These are phyloP conservation scores for Venturiaceae sp. DNA, from an alignment of 2,329 filamentous ascomycete species.

Conservation along the genomic window DNA sequence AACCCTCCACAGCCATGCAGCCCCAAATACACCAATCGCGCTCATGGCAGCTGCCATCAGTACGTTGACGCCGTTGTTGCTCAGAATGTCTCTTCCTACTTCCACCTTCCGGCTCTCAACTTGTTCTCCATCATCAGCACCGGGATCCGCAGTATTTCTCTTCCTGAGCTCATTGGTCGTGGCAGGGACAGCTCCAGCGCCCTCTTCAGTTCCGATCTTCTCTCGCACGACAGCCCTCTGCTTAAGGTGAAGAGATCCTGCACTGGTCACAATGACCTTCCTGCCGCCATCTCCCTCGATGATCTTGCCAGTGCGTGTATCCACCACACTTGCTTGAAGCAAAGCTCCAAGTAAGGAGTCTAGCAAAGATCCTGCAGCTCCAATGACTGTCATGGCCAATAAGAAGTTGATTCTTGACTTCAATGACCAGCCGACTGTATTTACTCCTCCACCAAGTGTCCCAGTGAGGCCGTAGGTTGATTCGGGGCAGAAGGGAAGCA, in stretches of 20 bases:
- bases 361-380: slow-evolving; percentile 68
- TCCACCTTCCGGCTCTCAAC: slow-evolving; percentile 45
- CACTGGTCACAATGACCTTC: slow-evolving; percentile 36
- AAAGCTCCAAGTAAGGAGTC: slow-evolving; percentile 82
- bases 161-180: slow-evolving; percentile 20
- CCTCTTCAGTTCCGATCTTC: slow-evolving; percentile 19
- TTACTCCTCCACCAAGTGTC: slow-evolving; percentile 14
- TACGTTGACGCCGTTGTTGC: slow-evolving; percentile 95
- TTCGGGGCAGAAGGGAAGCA: slow-evolving; percentile 58
- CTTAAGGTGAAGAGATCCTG: slow-evolving; percentile 19
- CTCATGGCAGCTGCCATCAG: slow-evolving; percentile 82
- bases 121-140: slow-evolving; percentile 23
- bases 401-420: slow-evolving; percentile 41
- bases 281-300: slow-evolving; percentile 75
- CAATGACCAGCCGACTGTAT: slow-evolving; percentile 40
- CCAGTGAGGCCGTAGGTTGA: slow-evolving; percentile 4
- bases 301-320: slow-evolving; percentile 74
- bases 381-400: slow-evolving; percentile 56
- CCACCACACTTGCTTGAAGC: slow-evolving; percentile 77
- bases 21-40: slow-evolving; percentile 60
- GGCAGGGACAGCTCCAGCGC: slow-evolving; percentile 22
- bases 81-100: slow-evolving; percentile 63
- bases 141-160: slow-evolving; percentile 8
- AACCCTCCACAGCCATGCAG: slow-evolving; percentile 32
- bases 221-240: slow-evolving; percentile 17